Base-by-base conservation (phyloP, 768 basidiomycete species). In the Lentinula raphanica region DNA sequence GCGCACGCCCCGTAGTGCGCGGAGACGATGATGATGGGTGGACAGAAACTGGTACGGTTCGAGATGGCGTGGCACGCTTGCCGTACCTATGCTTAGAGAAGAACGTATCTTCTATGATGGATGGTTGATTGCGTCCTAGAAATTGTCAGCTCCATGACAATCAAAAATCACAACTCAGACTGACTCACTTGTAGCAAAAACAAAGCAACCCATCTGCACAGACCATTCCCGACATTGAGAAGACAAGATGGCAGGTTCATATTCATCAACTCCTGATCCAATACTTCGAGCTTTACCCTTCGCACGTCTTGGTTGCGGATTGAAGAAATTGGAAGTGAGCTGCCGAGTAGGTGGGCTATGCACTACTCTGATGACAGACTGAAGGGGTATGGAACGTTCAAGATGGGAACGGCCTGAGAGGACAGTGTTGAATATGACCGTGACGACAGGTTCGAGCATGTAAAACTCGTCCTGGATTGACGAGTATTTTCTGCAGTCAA, bases 361-460 rank as follows among this genome's bases (percentile, higher is more conserved):
- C 67, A 72, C 69, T 60, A 67, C 63, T 48, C 60, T 62, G 42
- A 70, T 59, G 46, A 70, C 64, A 54, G 68, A 60, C 59, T 63
- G 69, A 42, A 69, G 65, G 54, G 69, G 49, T 60, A 66, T 62
- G 54, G 58, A 64, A 54, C 64, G 65, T 57, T 64, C 61, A 44
- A 64, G 58, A 35, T 66, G 62, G 46, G 70, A 67, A 63, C 70
- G 72, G 51, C 69, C 68, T 29, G 73, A 72, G 56, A 79, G 72
- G 61, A 83, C 64, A 63, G 79, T 72, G 69, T 75, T 77, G 70
- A 80, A 68, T 62, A 85, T 72, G 69, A 78, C 77, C 44, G 79
- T 75, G 58, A 80, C 78, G 63, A 87, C 72, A 66, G 83, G 82
- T 76, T 87, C 84, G 65, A 86, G 76, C 85, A 86, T 87, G 75